phyloP scores from a whole-genome alignment of 352 stramenopile species.

The Phytopythium montanum region DNA sequence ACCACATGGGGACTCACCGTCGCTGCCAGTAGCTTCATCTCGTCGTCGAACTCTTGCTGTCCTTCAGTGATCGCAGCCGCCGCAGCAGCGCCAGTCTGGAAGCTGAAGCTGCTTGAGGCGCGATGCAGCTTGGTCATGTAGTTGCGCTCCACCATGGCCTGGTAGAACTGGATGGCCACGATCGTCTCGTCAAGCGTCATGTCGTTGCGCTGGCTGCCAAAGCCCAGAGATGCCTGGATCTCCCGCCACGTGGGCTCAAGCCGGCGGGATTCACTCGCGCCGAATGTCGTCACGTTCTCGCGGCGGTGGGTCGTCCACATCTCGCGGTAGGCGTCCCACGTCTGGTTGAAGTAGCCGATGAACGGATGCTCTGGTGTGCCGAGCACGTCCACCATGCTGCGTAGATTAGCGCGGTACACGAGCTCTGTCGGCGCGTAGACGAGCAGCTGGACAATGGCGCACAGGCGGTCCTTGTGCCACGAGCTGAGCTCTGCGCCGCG shows the following conservation, averaged over 20 bases:
- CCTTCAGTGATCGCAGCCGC: slow-evolving; percentile 1
- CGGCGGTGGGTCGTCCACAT: slow-evolving; percentile 29
- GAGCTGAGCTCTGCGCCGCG: slow-evolving; percentile 23
- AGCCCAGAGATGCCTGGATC: slow-evolving; percentile 22
- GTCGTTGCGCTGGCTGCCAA: slow-evolving; percentile 6
- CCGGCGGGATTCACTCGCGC: slow-evolving; percentile 17
- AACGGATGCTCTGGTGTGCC: slow-evolving; percentile 24
- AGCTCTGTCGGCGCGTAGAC: slow-evolving; percentile 27
- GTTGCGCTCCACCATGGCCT: slow-evolving; percentile 27
- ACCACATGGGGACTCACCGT: slow-evolving; percentile 19
- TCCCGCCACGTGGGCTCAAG: slow-evolving; percentile 20
- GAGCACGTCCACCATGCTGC: slow-evolving; percentile 25
- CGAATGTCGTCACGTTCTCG: slow-evolving; percentile 32
- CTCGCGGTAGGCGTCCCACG: slow-evolving; percentile 25
- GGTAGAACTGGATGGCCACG: slow-evolving; percentile 26
- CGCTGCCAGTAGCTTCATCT: slow-evolving; percentile 26
- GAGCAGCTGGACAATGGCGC: slow-evolving; percentile 22
- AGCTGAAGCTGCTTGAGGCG: slow-evolving; percentile 1
- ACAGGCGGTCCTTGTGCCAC: slow-evolving; percentile 32
- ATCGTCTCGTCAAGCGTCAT: slow-evolving; percentile 31
- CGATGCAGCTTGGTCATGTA: slow-evolving; percentile 19
- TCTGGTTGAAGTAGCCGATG: slow-evolving; percentile 20
- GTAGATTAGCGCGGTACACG: slow-evolving; percentile 21
- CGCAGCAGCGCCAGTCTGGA: slow-evolving; percentile 1
- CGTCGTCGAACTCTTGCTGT: slow-evolving; percentile 19